These are phyloP conservation scores for Crotalaria pallida DNA, from an alignment of 306 rosid genomes.

Conservation along the genomic window DNA sequence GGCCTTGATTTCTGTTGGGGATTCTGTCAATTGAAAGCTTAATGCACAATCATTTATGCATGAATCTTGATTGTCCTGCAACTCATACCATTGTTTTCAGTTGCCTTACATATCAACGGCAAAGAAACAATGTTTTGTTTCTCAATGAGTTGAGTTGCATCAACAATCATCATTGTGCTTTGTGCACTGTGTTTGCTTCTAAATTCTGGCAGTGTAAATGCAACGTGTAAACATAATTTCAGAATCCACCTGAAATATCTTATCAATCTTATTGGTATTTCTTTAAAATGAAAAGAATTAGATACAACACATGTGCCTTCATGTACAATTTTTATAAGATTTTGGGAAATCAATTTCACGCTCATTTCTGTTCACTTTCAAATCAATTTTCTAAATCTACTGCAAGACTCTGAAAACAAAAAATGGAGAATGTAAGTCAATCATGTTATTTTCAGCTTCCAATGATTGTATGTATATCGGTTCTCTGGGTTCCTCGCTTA, in stretches of 20 bases:
- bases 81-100: not conserved
- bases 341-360: conserved; percentile 11
- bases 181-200: not conserved
- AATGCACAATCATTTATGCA: not conserved
- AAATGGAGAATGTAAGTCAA: conserved; percentile 56
- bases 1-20: not conserved
- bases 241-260: conserved; percentile 9
- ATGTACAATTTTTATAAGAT: too few species aligned
- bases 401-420: conserved; percentile 62
- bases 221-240: not conserved
- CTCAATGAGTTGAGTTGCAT: not conserved
- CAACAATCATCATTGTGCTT: not conserved
- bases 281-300: conserved; percentile 16
- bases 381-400: conserved; percentile 22
- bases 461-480: conserved; percentile 52
- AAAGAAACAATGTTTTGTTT: not conserved
- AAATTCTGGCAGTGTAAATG: not conserved
- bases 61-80: not conserved
- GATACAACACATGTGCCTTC: conserved; percentile 18
- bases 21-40: not conserved
- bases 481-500: conserved; percentile 87
- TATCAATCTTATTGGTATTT: conserved; percentile 16
- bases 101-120: not conserved
- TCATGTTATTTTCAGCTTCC: conserved; percentile 50
- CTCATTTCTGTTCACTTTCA: not conserved